Conservation (phyloP, 371 early-diverging fungal species). For the Circinella umbellata region DNA sequence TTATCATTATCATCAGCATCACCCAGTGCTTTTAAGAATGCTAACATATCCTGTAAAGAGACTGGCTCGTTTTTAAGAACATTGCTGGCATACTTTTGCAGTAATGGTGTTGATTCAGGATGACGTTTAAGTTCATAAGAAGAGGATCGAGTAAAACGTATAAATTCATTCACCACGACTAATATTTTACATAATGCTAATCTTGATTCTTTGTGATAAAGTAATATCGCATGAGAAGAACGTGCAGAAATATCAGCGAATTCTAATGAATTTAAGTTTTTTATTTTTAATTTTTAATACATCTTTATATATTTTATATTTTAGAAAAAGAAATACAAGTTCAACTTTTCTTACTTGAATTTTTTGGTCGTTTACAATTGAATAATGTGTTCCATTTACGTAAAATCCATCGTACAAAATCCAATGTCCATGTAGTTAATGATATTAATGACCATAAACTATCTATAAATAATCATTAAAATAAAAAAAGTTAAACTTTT, state of each 20-base stretch:
- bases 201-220: conserved; percentile 37
- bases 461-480: conserved; percentile 12
- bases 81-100: conserved; percentile 30
- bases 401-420: conserved; percentile 41
- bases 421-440: conserved; percentile 40
- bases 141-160: conserved; percentile 26
- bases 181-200: conserved; percentile 27
- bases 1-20: conserved; percentile 4
- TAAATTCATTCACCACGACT: conserved; percentile 38
- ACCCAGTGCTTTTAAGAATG: conserved; percentile 34
- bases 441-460: conserved; percentile 47
- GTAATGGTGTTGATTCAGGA: conserved; percentile 31
- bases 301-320: too few species aligned
- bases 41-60: conserved; percentile 28
- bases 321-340: too few species aligned
- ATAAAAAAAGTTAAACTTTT: neutral
- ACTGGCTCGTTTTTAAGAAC: conserved; percentile 33
- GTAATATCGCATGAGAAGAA: conserved; percentile 37
- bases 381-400: conserved; percentile 44
- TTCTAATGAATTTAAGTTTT: neutral
- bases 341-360: conserved; percentile 27
- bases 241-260: conserved; percentile 26
- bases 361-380: conserved; percentile 31
- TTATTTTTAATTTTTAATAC: neutral
- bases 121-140: conserved; percentile 33